Conservation (phyloP, 768 basidiomycete genomes). For the Goffeauzyma gilvescens region DNA sequence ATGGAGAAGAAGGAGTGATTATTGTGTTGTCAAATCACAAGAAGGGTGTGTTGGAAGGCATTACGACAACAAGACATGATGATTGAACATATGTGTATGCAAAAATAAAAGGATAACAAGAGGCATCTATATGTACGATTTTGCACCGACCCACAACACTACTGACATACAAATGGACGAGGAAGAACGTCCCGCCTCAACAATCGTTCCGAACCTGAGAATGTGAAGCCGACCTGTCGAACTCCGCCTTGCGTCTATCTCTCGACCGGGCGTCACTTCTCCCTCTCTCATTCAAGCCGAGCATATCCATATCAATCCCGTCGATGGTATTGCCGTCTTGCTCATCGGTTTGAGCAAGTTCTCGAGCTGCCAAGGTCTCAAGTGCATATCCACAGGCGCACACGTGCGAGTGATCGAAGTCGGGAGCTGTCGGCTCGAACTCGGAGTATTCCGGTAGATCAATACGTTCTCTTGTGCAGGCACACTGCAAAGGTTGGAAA, state of each 20-base stretch:
- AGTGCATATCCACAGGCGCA: constrained; percentile 11
- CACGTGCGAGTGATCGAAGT: background rate
- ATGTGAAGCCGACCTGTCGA: background rate
- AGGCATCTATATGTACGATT: no score
- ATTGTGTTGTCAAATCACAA: no score
- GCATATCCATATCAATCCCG: constrained; percentile 7
- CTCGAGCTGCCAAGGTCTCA: constrained; percentile 6
- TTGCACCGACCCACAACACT: no score
- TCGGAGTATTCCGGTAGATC: constrained; percentile 12
- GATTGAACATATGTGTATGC: no score
- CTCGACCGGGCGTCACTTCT: constrained; percentile 1
- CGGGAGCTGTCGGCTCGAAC: background rate
- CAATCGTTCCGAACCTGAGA: no score
- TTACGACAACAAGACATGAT: no score
- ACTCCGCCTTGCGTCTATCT: constrained; percentile 9
- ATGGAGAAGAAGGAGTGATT: constrained; percentile 8
- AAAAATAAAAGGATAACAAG: no score
- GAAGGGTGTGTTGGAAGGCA: no score
- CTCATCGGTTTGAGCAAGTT: background rate
- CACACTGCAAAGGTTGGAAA: constrained; percentile 6
- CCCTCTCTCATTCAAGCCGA: constrained; percentile 3
- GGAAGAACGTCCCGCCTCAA: no score
- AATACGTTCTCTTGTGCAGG: constrained; percentile 8
- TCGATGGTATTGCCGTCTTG: constrained; percentile 9
- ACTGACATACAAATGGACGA: no score